These are phyloP conservation scores for Aplosporella prunicola DNA, from an alignment of 2,329 filamentous ascomycete species.

Conservation along the genomic window DNA sequence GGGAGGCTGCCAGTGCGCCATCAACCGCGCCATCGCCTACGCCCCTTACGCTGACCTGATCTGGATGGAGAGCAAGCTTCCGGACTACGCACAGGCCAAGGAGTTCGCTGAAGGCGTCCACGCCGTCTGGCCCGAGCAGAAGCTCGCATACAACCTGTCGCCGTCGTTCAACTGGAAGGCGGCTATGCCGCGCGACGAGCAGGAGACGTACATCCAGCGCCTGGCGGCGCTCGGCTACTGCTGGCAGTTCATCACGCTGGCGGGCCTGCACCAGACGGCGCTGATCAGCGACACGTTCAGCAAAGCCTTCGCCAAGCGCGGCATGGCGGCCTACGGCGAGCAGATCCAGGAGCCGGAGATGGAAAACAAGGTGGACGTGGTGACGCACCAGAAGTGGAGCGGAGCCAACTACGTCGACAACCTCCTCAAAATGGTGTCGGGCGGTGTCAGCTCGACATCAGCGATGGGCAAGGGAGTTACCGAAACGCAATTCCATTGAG, in stretches of 20 bases:
- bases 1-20: slow-evolving; percentile 81
- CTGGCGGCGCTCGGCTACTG: slow-evolving; percentile 85
- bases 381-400: slow-evolving; percentile 98
- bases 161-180: slow-evolving; percentile 99
- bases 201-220: slow-evolving; percentile 94
- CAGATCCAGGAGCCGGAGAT: slow-evolving; percentile 98
- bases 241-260: slow-evolving; percentile 99
- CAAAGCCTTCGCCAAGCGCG: slow-evolving; percentile 65
- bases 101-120: slow-evolving; percentile 92
- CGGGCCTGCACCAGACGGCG: slow-evolving; percentile 89
- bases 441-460: slow-evolving; percentile 81
- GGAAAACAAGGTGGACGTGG: slow-evolving; percentile 78
- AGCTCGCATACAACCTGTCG: slow-evolving; percentile 96
- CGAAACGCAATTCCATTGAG: slow-evolving; percentile 72
- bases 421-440: slow-evolving; percentile 92
- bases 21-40: slow-evolving; percentile 85
- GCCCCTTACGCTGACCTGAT: slow-evolving; percentile 91
- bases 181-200: slow-evolving; percentile 81
- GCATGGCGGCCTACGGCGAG: slow-evolving; percentile 96
- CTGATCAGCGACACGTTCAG: slow-evolving; percentile 87
- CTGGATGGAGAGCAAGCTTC: slow-evolving; percentile 99
- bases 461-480: slow-evolving; percentile 98
- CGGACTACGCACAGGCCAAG: slow-evolving; percentile 81
- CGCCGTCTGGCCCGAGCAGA: slow-evolving; percentile 90
- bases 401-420: slow-evolving; percentile 93